Evolutionary conservation across 441 rosid genomes (phyloP).

Genomic region (Gossypium schwendimanii): DNA sequence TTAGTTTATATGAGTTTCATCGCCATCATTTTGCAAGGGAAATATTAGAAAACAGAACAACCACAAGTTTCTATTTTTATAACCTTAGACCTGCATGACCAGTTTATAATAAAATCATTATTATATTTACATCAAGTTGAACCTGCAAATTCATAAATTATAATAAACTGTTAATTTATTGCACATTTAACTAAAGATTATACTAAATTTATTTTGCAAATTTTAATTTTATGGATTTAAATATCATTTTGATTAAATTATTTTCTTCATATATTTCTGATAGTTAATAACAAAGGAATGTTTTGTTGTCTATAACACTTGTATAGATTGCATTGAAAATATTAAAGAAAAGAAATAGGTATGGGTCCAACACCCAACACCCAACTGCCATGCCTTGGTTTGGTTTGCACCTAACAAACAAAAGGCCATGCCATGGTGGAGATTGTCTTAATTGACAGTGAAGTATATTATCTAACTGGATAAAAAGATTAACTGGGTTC

Average conservation of each 20-base stretch:
- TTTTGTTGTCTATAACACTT: not conserved
- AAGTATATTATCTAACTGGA: not conserved
- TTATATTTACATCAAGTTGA: conserved; percentile 2
- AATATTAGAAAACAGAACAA: not conserved
- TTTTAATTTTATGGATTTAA: conserved; percentile 1
- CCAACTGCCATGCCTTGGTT: conserved; percentile 1
- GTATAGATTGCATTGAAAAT: not conserved
- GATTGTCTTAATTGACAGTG: not conserved
- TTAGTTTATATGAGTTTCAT: not conserved
- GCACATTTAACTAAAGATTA: not conserved
- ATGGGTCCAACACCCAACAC: not conserved
- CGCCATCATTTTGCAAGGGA: not conserved
- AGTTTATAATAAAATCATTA: not conserved
- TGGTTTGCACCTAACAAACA: not conserved
- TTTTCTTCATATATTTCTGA: not conserved
- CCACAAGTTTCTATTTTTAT: not conserved
- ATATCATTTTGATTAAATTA: not conserved
- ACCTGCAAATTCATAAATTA: conserved; percentile 2
- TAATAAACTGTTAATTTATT: not conserved
- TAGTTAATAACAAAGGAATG: not conserved
- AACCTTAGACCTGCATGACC: not conserved
- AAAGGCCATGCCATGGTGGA: not conserved
- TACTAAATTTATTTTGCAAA: not conserved
- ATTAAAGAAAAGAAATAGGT: not conserved
- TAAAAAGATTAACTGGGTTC: not conserved